Base-by-base conservation (phyloP, 2,329 filamentous ascomycete species). In the Penicillium sp. region DNA sequence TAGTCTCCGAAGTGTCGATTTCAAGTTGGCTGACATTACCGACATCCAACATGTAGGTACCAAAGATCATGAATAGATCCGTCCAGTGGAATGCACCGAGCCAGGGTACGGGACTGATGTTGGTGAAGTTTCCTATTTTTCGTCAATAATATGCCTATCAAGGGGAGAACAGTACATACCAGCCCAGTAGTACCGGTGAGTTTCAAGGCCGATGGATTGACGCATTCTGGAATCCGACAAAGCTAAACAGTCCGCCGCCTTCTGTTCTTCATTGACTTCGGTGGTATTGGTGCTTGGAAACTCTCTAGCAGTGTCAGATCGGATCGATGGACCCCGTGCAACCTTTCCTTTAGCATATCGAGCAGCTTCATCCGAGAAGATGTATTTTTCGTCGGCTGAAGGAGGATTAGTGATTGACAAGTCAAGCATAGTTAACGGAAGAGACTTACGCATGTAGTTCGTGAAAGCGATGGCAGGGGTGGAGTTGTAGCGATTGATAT, bases 51-150 rank as follows among this genome's bases (percentile, higher is more conserved):
- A 55, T 39, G 29, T 66, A 62, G 2, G 60, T 60, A 2, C 66
- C 66, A 19, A 68, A 68, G 26, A 64, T 60, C 57, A 68, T 61
- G 8, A 62, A 45, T 6, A 68, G 46, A 44, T 68, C 66, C 7
- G 66, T 65, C 41, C 67, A 69, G 56, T 80, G 78, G 51, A 75
- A 80, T 1, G 76, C 77, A 6, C 77, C 77, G 45, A 79, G 67
- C 75, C 76, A 80, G 2, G 66, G 56, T 26, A 66, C 64, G 0
- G 72, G 72, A 14, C 71, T 68, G 35, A 79, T 70, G 56, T 80
- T 79, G 21, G 73, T 65, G 60, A 77, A 79, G 52, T 75, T 74
- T 16, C 55, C 55, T 58, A 27, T 39, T 5, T 22, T 7, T 9
- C 9, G 47, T 49, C n/a, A 35, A 19, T 21, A 14, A 6, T 16